These are phyloP conservation scores for Colletotrichum musicola DNA, from an alignment of 2,329 filamentous ascomycete genomes.

Conservation along the genomic window DNA sequence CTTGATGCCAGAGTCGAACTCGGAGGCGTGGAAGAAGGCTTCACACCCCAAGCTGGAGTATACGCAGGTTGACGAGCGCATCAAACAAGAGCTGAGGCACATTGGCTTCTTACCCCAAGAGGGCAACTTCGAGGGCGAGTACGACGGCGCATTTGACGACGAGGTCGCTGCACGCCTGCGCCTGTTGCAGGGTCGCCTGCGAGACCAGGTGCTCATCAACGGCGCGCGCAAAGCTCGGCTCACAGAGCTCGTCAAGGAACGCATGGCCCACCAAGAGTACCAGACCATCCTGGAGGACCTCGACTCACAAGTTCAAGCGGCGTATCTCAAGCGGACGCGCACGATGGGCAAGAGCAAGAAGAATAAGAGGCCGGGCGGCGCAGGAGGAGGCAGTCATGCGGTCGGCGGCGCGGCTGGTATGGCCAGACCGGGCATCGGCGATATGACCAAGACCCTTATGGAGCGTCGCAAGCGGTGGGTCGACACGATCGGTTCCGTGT, in stretches of 20 bases:
- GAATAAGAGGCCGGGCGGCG: constrained; percentile 82
- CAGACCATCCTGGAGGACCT: constrained; percentile 96
- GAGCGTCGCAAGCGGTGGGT: constrained; percentile 91
- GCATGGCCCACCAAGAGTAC: constrained; percentile 97
- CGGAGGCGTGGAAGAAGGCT: constrained; percentile 83
- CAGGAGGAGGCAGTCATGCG: constrained; percentile 77
- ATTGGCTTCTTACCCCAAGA: constrained; percentile 86
- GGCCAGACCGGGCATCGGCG: constrained; percentile 85
- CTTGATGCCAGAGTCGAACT: constrained; percentile 81
- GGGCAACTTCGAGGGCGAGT: constrained; percentile 73
- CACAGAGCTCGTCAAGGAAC: constrained; percentile 87
- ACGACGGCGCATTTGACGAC: constrained; percentile 91
- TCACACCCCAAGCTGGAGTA: constrained; percentile 85
- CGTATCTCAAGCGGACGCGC: constrained; percentile 94
- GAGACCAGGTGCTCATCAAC: constrained; percentile 87
- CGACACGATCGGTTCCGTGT: constrained; percentile 89
- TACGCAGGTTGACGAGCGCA: constrained; percentile 86
- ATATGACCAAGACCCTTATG: constrained; percentile 92
- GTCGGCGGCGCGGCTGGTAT: constrained; percentile 70
- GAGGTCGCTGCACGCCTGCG: constrained; percentile 92
- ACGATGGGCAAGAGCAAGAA: constrained; percentile 96
- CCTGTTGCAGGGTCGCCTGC: constrained; percentile 84
- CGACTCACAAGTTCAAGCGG: constrained; percentile 92
- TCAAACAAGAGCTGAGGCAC: constrained; percentile 90
- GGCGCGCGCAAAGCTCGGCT: constrained; percentile 90